Conservation (phyloP, 129 eudicot genomes). For the Artemisia tridentata region DNA sequence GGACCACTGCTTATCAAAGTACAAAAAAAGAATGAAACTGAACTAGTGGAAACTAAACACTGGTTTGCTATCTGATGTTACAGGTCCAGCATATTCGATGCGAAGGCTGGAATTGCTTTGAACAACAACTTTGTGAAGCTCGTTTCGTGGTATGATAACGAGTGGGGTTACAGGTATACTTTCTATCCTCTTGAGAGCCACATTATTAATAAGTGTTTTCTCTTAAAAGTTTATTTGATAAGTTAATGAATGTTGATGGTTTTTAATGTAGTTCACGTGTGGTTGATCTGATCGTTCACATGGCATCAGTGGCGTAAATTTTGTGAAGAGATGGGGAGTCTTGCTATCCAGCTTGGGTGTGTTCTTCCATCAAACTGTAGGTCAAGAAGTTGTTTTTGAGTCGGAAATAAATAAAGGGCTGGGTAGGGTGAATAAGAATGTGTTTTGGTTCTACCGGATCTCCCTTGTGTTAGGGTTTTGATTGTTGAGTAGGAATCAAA, state of each 20-base stretch:
- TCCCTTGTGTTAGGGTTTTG: constrained; percentile 22
- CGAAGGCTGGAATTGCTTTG: constrained; percentile 80
- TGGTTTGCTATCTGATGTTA: background rate
- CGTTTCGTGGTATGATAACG: constrained; percentile 84
- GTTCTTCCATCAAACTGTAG: constrained; percentile 2
- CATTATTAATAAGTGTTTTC: background rate
- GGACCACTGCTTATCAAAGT: constrained; percentile 11
- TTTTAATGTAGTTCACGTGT: constrained; percentile 50
- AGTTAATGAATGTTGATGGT: background rate
- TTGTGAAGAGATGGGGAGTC: background rate
- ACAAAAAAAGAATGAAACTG: constrained; percentile 3
- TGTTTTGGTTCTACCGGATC: constrained; percentile 15
- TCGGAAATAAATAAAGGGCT: constrained; percentile 25
- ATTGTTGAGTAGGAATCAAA: constrained; percentile 15
- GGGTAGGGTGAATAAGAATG: constrained; percentile 20
- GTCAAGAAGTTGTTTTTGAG: constrained; percentile 12
- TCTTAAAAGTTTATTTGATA: background rate
- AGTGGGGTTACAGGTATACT: constrained; percentile 81
- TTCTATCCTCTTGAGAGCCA: background rate
- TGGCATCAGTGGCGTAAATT: constrained; percentile 48
- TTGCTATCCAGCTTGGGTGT: constrained; percentile 24
- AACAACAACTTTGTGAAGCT: constrained; percentile 62
- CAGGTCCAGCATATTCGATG: constrained; percentile 88
- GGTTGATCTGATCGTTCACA: constrained; percentile 69
- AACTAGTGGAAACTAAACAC: constrained; percentile 2